These are phyloP conservation scores for Claviceps humidiphila DNA, from an alignment of 2,329 filamentous ascomycete genomes.

Conservation along the genomic window DNA sequence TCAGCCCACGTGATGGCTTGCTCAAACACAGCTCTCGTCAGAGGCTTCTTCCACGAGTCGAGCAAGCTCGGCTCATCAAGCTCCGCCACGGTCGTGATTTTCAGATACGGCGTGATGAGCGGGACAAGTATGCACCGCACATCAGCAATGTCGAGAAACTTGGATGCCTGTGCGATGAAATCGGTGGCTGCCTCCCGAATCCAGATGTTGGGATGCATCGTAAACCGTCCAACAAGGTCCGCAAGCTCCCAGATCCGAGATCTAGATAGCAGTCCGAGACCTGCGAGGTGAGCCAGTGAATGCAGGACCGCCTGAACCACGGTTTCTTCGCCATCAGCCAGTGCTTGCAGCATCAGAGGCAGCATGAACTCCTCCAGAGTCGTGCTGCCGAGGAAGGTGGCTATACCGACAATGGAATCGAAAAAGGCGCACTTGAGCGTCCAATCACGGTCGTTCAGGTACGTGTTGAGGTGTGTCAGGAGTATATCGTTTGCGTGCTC, in stretches of 20 bases:
- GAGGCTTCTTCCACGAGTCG: conserved; percentile 68
- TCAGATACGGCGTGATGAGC: conserved; percentile 69
- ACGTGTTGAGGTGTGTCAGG: conserved; percentile 89
- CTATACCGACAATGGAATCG: conserved; percentile 85
- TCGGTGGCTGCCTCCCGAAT: conserved; percentile 80
- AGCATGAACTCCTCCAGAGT: conserved; percentile 91
- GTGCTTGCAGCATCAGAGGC: conserved; percentile 86
- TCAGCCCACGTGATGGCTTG: conserved; percentile 75
- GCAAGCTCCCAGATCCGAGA: conserved; percentile 79
- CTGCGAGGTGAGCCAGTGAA: conserved; percentile 77
- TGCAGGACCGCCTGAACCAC: conserved; percentile 85
- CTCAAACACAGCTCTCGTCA: conserved; percentile 71
- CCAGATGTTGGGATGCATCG: conserved; percentile 91
- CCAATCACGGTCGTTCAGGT: conserved; percentile 94
- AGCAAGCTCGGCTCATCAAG: conserved; percentile 64
- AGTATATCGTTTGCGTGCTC: conserved; percentile 93
- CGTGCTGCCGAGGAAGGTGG: conserved; percentile 75
- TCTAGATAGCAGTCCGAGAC: conserved; percentile 74
- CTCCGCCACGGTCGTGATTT: conserved; percentile 49
- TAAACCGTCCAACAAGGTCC: conserved; percentile 69
- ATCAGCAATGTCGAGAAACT: conserved; percentile 66
- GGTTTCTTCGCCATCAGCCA: conserved; percentile 86
- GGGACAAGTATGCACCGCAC: conserved; percentile 72
- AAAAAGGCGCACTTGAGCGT: conserved; percentile 94
- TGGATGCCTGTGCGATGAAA: conserved; percentile 66